These are phyloP conservation scores for Lasiodiplodia sp. DNA, from an alignment of 2,329 filamentous ascomycete genomes.

Conservation along the genomic window DNA sequence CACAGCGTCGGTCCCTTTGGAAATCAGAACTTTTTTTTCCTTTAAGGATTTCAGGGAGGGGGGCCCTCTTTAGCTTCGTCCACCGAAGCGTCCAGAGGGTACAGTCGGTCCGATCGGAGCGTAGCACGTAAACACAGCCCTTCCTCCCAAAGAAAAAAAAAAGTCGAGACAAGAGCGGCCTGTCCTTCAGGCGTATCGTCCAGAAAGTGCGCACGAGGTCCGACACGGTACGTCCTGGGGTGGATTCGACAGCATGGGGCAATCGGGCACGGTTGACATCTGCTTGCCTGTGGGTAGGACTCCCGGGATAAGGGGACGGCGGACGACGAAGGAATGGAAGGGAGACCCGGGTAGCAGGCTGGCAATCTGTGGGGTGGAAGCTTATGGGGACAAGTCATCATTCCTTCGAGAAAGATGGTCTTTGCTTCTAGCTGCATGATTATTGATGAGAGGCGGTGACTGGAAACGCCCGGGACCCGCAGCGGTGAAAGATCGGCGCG, in stretches of 20 bases:
- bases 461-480: constrained; percentile 1
- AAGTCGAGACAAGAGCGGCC: not conserved
- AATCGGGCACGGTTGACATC: not conserved
- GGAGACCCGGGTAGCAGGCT: constrained; percentile 1
- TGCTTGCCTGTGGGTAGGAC: not conserved
- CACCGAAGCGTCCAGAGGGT: not conserved
- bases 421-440: constrained; percentile 1
- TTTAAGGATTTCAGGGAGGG: not conserved
- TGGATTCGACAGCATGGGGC: not conserved
- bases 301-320: not conserved
- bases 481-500: constrained; percentile 1
- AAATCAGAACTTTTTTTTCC: not conserved
- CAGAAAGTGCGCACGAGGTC: not conserved
- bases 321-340: not conserved
- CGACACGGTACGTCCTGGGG: not conserved
- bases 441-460: constrained; percentile 1
- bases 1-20: not conserved
- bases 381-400: constrained; percentile 1
- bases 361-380: not conserved
- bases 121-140: not conserved
- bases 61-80: not conserved
- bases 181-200: not conserved
- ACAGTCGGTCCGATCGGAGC: not conserved
- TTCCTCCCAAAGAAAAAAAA: not conserved
- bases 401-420: constrained; percentile 1